Evolutionary conservation across 352 stramenopile genomes (phyloP).

Genomic region (Salisapilia sapeloensis): DNA sequence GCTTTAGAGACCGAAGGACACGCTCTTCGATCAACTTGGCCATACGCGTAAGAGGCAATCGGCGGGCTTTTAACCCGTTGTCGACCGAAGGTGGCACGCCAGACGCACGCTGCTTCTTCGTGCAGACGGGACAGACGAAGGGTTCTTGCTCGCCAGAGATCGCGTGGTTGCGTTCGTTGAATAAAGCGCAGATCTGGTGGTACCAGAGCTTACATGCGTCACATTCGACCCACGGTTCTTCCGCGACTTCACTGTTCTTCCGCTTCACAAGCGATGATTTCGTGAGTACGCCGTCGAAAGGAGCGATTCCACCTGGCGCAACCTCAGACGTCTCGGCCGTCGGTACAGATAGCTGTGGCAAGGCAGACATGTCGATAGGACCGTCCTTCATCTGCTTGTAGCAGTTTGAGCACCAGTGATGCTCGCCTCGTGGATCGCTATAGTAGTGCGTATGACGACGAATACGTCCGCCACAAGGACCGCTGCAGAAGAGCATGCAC

Average conservation of each 20-base stretch:
- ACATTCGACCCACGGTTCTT: slow-evolving; percentile 97
- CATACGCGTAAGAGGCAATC: slow-evolving; percentile 71
- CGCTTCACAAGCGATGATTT: slow-evolving; percentile 93
- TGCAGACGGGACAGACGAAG: slow-evolving; percentile 77
- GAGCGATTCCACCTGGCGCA: slow-evolving; percentile 13
- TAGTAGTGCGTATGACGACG: slow-evolving; percentile 79
- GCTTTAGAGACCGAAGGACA: slow-evolving; percentile 53
- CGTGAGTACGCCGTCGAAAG: slow-evolving; percentile 63
- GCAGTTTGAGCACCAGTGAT: slow-evolving; percentile 80
- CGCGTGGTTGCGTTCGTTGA: slow-evolving; percentile 97
- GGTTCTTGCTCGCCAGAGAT: slow-evolving; percentile 77
- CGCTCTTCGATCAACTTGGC: slow-evolving; percentile 68
- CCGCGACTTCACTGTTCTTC: slow-evolving; percentile 96
- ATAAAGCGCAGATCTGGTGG: slow-evolving; percentile 99
- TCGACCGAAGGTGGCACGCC: slow-evolving; percentile 64
- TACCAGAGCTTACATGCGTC: slow-evolving; percentile 98
- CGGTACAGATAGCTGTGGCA: slow-evolving; percentile 54
- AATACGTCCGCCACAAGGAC: slow-evolving; percentile 67
- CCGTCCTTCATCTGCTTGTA: slow-evolving; percentile 86
- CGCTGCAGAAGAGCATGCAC: slow-evolving; percentile 81
- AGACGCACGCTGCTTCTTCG: slow-evolving; percentile 61
- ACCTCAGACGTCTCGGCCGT: no score
- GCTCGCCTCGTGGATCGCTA: slow-evolving; percentile 61
- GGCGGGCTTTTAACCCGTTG: slow-evolving; percentile 62
- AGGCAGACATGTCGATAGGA: slow-evolving; percentile 80